phyloP scores from a whole-genome alignment of 345 rosid species.

The Corymbia maculata region DNA sequence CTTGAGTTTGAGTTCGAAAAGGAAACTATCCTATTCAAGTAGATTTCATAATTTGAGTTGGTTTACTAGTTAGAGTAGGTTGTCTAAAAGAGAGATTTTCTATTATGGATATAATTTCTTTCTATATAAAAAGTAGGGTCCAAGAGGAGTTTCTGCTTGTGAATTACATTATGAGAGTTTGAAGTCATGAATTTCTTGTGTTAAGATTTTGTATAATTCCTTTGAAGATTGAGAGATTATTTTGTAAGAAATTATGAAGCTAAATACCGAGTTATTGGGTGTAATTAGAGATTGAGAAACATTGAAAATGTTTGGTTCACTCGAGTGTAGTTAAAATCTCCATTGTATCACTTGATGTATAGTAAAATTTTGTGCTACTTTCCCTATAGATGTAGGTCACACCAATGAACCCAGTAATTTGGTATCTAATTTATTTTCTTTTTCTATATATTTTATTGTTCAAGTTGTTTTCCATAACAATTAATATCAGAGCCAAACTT shows the following conservation, averaged over 20 bases:
- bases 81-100: background rate
- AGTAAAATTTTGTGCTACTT: too few species aligned
- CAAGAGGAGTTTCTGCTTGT: background rate
- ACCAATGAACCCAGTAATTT: too few species aligned
- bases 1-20: background rate
- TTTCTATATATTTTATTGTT: too few species aligned
- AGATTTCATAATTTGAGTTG: background rate
- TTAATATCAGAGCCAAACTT: background rate
- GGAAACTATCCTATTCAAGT: background rate
- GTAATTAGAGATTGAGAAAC: too few species aligned
- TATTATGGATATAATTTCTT: too few species aligned
- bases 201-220: too few species aligned
- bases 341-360: background rate
- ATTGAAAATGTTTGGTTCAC: background rate
- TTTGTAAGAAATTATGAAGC: too few species aligned
- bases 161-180: background rate
- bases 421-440: background rate
- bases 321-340: rapidly evolving
- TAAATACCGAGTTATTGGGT: too few species aligned
- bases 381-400: background rate
- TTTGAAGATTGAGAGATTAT: too few species aligned
- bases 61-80: background rate
- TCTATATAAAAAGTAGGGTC: background rate
- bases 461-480: background rate
- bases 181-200: background rate